These are phyloP conservation scores for Gracilaria caudata DNA, from an alignment of 23 red algal genomes.

Conservation along the genomic window DNA sequence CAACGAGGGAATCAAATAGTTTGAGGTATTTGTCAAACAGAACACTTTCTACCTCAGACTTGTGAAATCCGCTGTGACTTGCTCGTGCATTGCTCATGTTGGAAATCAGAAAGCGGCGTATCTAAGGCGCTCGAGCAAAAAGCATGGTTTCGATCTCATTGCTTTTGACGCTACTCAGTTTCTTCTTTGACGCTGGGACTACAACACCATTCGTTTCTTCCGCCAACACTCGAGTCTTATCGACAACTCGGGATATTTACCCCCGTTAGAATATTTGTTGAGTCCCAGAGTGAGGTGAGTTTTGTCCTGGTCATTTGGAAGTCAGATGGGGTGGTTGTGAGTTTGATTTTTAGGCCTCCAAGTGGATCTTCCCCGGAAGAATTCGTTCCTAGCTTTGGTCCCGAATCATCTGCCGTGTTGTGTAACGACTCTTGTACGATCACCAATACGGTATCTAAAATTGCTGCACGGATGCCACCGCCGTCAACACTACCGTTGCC, in stretches of 20 bases:
- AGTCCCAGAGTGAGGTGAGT: constrained; percentile 11
- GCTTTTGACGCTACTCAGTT: neutral
- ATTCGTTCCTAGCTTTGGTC: constrained; percentile 29
- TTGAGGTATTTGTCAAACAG: neutral
- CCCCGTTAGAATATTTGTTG: constrained; percentile 19
- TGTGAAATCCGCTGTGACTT: neutral
- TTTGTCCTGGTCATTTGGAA: constrained; percentile 45
- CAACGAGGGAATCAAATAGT: neutral
- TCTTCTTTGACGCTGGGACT: neutral
- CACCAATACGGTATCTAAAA: constrained; percentile 24
- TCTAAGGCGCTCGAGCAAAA: neutral
- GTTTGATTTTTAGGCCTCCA: constrained; percentile 56
- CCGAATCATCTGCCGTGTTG: constrained; percentile 26
- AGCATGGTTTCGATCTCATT: neutral
- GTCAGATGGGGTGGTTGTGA: constrained; percentile 38
- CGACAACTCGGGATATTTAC: constrained; percentile 20
- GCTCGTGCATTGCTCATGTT: neutral
- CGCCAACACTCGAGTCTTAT: neutral
- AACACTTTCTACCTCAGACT: neutral
- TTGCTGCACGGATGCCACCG: constrained; percentile 49
- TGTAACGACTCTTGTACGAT: constrained; percentile 36
- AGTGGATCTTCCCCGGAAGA: constrained; percentile 31
- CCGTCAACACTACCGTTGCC: constrained; percentile 51
- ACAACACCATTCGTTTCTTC: neutral
- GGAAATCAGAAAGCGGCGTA: neutral